Percentiles rank a stretch among this genome's conserved stretches.
phyloP scores from a whole-genome alignment of 2,329 filamentous ascomycete genomes.

The Exophiala lecanii-corni region DNA sequence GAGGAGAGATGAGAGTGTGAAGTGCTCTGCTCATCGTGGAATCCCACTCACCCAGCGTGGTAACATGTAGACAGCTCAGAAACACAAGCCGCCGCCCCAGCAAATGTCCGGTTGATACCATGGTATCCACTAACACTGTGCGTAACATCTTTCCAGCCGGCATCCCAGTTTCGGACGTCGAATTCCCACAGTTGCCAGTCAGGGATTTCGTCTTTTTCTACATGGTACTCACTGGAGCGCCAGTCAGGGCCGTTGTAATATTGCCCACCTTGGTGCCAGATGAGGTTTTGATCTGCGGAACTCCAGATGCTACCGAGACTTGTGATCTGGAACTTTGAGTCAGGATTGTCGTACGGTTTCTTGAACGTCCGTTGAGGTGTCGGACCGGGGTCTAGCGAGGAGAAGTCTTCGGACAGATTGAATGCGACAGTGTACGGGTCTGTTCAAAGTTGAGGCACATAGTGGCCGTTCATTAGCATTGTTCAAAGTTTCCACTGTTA shows the following conservation, averaged over 20 bases:
- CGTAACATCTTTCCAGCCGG: slow-evolving; percentile 30
- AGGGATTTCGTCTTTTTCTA: slow-evolving; percentile 3
- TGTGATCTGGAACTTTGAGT: not conserved
- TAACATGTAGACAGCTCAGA: not conserved
- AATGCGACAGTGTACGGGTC: slow-evolving; percentile 8
- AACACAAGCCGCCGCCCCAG: not conserved
- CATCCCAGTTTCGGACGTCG: slow-evolving; percentile 4
- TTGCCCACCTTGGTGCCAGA: slow-evolving; percentile 6
- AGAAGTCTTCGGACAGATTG: slow-evolving; percentile 6
- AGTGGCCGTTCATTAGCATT: not conserved
- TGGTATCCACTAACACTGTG: slow-evolving; percentile 20
- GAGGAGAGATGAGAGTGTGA: not conserved
- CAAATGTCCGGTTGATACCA: slow-evolving; percentile 4
- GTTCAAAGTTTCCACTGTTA: not conserved
- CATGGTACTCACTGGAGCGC: slow-evolving; percentile 3
- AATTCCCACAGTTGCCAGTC: slow-evolving; percentile 5
- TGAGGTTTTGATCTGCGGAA: slow-evolving; percentile 3
- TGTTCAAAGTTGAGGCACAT: slow-evolving; percentile 1
- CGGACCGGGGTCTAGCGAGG: slow-evolving; percentile 1
- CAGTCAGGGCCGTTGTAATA: slow-evolving; percentile 4
- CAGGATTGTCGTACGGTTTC: slow-evolving; percentile 2
- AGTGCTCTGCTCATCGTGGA: not conserved
- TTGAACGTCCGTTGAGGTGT: slow-evolving; percentile 4
- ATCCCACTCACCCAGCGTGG: slow-evolving; percentile 4
- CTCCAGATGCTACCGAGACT: slow-evolving; percentile 1